A percentile compares a stretch with the other conserved stretches of the same genome.
These are phyloP conservation scores for Cerioporus squamosus DNA, from an alignment of 1,284 basidiomycete genomes.

Conservation along the genomic window DNA sequence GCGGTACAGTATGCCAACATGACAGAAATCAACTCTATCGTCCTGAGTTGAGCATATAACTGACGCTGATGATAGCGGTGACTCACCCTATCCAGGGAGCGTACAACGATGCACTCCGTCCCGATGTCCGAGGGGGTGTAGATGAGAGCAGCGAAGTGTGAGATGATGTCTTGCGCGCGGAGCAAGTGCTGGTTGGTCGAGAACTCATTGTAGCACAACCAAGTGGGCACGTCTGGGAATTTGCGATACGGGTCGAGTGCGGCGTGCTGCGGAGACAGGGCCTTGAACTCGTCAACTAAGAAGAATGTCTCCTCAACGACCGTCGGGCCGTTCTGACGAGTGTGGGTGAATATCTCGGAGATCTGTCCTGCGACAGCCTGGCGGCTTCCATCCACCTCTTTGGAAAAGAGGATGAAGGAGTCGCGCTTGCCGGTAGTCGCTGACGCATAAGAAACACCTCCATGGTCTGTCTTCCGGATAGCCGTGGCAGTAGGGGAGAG, in stretches of 20 bases:
- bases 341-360: neutral
- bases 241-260: constrained; percentile 1
- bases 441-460: neutral
- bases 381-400: neutral
- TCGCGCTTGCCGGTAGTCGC: neutral
- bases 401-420: constrained; percentile 1
- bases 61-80: too few species aligned
- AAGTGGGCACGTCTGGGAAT: neutral
- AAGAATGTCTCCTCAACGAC: constrained; percentile 7
- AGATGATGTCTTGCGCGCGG: neutral
- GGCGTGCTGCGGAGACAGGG: neutral
- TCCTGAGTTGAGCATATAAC: too few species aligned
- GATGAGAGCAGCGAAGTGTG: constrained; percentile 7
- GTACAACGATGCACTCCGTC: constrained; percentile 4
- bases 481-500: neutral
- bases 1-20: too few species aligned
- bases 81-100: constrained; percentile 12
- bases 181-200: neutral
- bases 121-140: constrained; percentile 6
- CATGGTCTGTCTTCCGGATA: neutral
- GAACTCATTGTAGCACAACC: constrained; percentile 6
- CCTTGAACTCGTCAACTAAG: neutral
- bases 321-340: neutral
- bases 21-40: too few species aligned
- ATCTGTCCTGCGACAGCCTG: constrained; percentile 2